These are phyloP conservation scores for Lentinula raphanica DNA, from an alignment of 768 basidiomycete genomes.

Conservation along the genomic window DNA sequence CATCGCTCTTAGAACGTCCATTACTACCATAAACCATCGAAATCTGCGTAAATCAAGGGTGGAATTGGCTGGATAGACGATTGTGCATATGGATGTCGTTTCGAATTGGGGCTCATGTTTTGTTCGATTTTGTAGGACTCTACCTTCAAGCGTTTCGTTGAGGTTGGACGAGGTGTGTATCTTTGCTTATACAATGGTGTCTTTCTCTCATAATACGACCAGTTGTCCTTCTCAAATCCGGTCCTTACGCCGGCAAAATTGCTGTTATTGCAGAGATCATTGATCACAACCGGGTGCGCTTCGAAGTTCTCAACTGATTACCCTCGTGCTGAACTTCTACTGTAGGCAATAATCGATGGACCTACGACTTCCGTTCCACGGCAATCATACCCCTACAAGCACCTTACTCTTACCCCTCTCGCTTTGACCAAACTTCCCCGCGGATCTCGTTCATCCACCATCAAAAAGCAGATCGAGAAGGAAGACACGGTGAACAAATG, in stretches of 20 bases:
- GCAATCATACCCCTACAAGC: slow-evolving; percentile 86
- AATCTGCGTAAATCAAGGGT: neutral
- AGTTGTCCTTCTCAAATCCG: slow-evolving; percentile 93
- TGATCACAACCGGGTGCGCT: slow-evolving; percentile 93
- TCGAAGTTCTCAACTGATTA: neutral
- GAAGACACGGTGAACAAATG: slow-evolving; percentile 82
- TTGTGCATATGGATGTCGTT: slow-evolving; percentile 4
- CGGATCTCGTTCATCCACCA: slow-evolving; percentile 71
- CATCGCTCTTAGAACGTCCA: neutral
- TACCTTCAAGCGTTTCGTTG: slow-evolving; percentile 95
- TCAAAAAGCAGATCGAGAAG: slow-evolving; percentile 87
- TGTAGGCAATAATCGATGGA: slow-evolving; percentile 91
- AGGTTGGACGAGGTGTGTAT: slow-evolving; percentile 86
- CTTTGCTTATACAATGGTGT: too few relatives aligned
- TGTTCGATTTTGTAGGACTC: slow-evolving; percentile 50
- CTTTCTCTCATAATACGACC: slow-evolving; percentile 1
- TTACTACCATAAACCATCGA: neutral
- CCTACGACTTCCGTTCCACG: slow-evolving; percentile 89
- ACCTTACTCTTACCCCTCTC: slow-evolving; percentile 87
- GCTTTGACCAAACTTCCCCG: slow-evolving; percentile 81
- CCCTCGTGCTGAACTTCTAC: neutral
- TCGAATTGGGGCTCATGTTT: neutral
- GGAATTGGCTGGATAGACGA: neutral
- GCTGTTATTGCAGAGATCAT: slow-evolving; percentile 97
- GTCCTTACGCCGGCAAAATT: slow-evolving; percentile 81